Evolutionary conservation across 306 rosid species (phyloP), one percentile per base, ranked within the genome.

Genomic region (Herpetospermum pedunculosum): DNA sequence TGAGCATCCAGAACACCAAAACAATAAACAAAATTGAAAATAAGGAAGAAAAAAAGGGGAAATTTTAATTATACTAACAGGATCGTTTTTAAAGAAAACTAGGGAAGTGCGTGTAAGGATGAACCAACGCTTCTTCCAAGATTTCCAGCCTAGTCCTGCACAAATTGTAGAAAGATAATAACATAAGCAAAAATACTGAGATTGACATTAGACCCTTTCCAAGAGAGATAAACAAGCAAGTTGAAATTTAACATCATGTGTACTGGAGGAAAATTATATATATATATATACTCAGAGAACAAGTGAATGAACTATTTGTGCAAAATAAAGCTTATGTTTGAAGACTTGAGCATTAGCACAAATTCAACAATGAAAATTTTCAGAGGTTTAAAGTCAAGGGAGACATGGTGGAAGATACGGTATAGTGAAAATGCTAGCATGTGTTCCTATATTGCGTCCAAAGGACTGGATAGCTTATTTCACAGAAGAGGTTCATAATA

Each of bases 101-200:
- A 95, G 81, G 69, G 99, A 95, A 67, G 92, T 87, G 76, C 99
- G 89, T 0, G 99, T 95, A 46, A 95, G 92, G 70, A 95, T 95
- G 79, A 95, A 95, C 99, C 99, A 95, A 52, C 99, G 88, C 87
- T 92, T 95, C 91, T 95, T 95, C 99, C 99, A 95, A 69, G 96
- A 95, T 79, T 95, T 95, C 99, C 99, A 95, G 72, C 99, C 99
- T 52, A 95, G 87, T 81, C 99, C 99, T 95, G 83, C 84, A 84
- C 40, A 82, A 80, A 75, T 63, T 63, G 59, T 9, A 57, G 84
- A 79, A 53, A 80, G 32, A 60, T 73, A 50, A 72, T 37, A 50
- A 38, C 63, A 75, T 11, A 29, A 77, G 62, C 58, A 76, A 77
- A 32, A 37, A 49, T 58, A 46, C 28, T 16, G 48, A 50, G 30